Evolutionary conservation across 371 early-diverging fungal species (phyloP).

Genomic region (Rhizopus sp.): DNA sequence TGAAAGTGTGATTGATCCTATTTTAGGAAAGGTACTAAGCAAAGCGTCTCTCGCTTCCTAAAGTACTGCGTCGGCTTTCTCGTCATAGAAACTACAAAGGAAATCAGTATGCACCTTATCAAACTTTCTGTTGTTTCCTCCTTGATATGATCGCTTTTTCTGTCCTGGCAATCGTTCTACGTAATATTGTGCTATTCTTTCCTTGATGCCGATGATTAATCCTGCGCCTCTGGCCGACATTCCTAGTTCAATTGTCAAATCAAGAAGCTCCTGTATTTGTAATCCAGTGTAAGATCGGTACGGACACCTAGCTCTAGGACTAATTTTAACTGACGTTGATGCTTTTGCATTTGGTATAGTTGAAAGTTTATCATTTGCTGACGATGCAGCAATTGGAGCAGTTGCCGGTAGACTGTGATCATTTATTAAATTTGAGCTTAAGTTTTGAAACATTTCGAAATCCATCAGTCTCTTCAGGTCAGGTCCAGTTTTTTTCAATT

Average conservation of each 20-base stretch:
- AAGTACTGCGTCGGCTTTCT: background rate
- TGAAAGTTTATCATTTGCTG: too few relatives aligned
- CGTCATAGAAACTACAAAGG: slow-evolving; percentile 4
- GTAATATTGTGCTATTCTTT: slow-evolving; percentile 15
- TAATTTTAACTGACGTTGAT: background rate
- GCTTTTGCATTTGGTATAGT: too few relatives aligned
- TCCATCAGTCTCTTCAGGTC: slow-evolving; percentile 14
- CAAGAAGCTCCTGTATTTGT: slow-evolving; percentile 19
- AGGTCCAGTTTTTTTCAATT: slow-evolving; percentile 5
- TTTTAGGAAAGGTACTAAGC: slow-evolving; percentile 1
- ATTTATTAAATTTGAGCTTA: too few relatives aligned
- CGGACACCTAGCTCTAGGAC: slow-evolving; percentile 3
- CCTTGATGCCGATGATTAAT: slow-evolving; percentile 8
- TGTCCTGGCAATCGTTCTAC: slow-evolving; percentile 6
- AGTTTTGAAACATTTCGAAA: too few relatives aligned
- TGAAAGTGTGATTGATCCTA: slow-evolving; percentile 6
- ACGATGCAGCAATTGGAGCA: background rate
- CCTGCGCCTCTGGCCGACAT: slow-evolving; percentile 14
- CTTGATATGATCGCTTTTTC: slow-evolving; percentile 32
- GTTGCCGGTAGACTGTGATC: slow-evolving; percentile 3
- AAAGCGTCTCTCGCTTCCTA: slow-evolving; percentile 12
- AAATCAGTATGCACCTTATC: slow-evolving; percentile 3
- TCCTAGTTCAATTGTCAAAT: slow-evolving; percentile 17
- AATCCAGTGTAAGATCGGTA: slow-evolving; percentile 7
- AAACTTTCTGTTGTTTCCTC: slow-evolving; percentile 8